Conservation (phyloP, 495 filamentous ascomycete genomes). For the Aspergillus bertholletiae region DNA sequence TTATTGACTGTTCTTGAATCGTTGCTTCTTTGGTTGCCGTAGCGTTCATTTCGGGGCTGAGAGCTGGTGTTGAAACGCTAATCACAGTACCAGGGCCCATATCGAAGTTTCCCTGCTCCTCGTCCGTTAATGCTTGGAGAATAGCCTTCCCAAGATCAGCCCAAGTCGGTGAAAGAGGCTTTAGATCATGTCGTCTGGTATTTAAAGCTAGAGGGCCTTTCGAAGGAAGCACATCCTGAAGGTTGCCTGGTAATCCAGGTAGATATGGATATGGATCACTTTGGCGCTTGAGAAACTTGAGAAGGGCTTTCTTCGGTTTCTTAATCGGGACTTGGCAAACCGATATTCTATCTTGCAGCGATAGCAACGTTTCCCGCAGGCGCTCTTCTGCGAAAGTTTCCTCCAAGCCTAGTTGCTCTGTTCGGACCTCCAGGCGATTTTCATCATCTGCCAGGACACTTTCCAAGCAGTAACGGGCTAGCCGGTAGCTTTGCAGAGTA, state of each 20-base stretch:
- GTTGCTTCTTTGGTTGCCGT: conserved; percentile 13
- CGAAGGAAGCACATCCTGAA: conserved; percentile 29
- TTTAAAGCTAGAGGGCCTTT: conserved; percentile 27
- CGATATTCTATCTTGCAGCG: conserved; percentile 70
- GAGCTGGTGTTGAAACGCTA: conserved; percentile 32
- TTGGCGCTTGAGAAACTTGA: conserved; percentile 59
- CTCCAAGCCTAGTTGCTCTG: conserved; percentile 77
- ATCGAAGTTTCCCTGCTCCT: conserved; percentile 35
- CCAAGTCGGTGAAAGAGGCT: conserved; percentile 44
- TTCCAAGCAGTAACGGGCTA: conserved; percentile 85
- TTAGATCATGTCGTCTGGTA: conserved; percentile 29
- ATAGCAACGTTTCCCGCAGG: conserved; percentile 61
- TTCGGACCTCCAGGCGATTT: conserved; percentile 59
- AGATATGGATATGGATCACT: conserved; percentile 78
- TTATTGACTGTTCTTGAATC: conserved; percentile 5
- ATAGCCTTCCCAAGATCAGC: conserved; percentile 54
- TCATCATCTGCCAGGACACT: conserved; percentile 87
- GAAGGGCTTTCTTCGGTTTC: conserved; percentile 59
- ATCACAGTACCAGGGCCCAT: conserved; percentile 36
- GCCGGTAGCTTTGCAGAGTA: conserved; percentile 69
- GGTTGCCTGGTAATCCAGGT: conserved; percentile 44
- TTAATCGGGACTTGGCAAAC: conserved; percentile 62
- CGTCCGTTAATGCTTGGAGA: conserved; percentile 44
- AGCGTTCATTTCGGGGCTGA: conserved; percentile 15
- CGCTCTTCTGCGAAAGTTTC: conserved; percentile 81